Conservation (phyloP, 805 yeast genomes). For the Yarrowia hollandica region DNA sequence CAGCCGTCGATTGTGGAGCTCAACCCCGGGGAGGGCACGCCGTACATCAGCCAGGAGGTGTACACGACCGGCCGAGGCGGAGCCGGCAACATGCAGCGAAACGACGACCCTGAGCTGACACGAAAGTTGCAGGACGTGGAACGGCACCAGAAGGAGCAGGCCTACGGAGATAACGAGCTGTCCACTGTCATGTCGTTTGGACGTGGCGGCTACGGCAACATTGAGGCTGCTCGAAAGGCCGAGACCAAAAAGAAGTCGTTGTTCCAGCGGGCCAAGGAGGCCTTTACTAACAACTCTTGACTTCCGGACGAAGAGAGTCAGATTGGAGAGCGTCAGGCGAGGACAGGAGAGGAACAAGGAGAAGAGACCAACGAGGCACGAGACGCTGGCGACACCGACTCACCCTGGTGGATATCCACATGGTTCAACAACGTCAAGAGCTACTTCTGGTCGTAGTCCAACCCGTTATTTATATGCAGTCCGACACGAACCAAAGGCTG, state of each 20-base stretch:
- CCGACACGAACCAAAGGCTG: background rate
- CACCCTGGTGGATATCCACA: background rate
- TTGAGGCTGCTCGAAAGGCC: slow-evolving; percentile 40
- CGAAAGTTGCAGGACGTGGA: slow-evolving; percentile 70
- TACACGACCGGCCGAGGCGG: slow-evolving; percentile 80
- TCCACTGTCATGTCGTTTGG: slow-evolving; percentile 51
- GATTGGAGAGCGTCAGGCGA: no score
- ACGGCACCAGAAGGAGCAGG: slow-evolving; percentile 36
- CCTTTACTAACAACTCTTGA: slow-evolving; percentile 41
- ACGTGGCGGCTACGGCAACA: slow-evolving; percentile 67
- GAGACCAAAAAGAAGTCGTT: slow-evolving; percentile 45
- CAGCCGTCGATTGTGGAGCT: slow-evolving; percentile 52
- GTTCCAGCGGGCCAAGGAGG: slow-evolving; percentile 49
- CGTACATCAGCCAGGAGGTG: slow-evolving; percentile 52
- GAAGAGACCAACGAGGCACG: background rate
- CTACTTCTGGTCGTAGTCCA: background rate
- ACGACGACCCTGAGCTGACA: slow-evolving; percentile 54
- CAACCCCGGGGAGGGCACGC: slow-evolving; percentile 62
- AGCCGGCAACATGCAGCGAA: slow-evolving; percentile 69
- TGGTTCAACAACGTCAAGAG: slow-evolving; percentile 14
- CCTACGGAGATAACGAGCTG: slow-evolving; percentile 46
- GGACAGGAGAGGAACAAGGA: background rate
- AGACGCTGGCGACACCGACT: no score
- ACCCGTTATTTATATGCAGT: slow-evolving; percentile 21
- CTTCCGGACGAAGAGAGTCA: background rate